phyloP scores from a whole-genome alignment of 352 stramenopile genomes.

The Globisporangium recalcitrans region DNA sequence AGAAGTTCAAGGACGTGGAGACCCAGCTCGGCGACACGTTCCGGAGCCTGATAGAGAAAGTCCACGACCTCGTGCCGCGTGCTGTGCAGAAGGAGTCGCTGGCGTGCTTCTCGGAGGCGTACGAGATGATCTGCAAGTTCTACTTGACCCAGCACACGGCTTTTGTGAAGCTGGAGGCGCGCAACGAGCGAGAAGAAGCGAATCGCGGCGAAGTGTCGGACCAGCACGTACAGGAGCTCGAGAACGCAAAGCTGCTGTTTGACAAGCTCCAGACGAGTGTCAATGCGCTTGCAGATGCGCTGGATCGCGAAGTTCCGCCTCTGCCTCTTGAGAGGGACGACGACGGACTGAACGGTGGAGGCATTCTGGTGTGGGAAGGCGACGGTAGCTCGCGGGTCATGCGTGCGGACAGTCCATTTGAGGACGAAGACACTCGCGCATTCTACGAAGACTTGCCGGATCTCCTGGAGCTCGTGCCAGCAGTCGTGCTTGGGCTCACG shows the following conservation, averaged over 20 bases:
- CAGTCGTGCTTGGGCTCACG: conserved; percentile 90
- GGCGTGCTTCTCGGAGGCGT: conserved; percentile 84
- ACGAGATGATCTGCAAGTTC: conserved; percentile 84
- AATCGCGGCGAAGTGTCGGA: conserved; percentile 78
- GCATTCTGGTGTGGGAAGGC: conserved; percentile 67
- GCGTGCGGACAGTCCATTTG: conserved; percentile 87
- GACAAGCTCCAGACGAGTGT: conserved; percentile 84
- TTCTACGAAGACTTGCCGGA: conserved; percentile 98
- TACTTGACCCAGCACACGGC: conserved; percentile 87
- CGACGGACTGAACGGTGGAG: conserved; percentile 35
- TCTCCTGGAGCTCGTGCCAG: conserved; percentile 92
- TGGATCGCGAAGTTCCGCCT: conserved; percentile 69
- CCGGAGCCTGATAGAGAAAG: conserved; percentile 25
- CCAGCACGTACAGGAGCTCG: conserved; percentile 67
- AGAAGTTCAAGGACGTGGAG: conserved; percentile 62
- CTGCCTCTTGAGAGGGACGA: conserved; percentile 63
- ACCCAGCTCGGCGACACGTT: conserved; percentile 33
- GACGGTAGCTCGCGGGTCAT: conserved; percentile 61
- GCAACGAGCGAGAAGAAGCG: conserved; percentile 90
- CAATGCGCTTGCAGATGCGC: conserved; percentile 70
- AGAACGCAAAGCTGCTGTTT: conserved; percentile 69
- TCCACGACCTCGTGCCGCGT: conserved; percentile 53
- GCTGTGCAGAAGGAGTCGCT: conserved; percentile 66
- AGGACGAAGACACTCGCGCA: conserved; percentile 92
- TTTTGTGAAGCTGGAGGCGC: conserved; percentile 89